Evolutionary conservation across 192 early-diverging fungal species (phyloP), one percentile per base, ranked within the genome.

Genomic region (Phlyctochytrium planicorne): DNA sequence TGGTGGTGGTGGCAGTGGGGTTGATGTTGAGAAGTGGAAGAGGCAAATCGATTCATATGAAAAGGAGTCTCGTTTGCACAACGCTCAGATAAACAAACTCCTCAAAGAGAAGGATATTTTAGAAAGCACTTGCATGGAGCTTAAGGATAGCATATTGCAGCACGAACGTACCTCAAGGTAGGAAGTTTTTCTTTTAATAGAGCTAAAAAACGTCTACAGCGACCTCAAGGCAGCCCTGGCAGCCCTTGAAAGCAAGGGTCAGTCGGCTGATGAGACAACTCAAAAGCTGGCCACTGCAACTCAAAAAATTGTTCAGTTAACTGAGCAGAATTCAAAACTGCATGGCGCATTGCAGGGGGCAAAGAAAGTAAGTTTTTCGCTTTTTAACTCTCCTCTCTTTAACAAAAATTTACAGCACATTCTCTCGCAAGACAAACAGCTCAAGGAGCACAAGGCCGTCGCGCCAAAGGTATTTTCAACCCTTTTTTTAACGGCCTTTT

Each of bases 81-180:
- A 29, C 3, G 59, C 23, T n/a, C 77, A 81, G n/a, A 77, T 88
- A 75, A 84, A 80, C 66, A 78, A 76, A 32, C 74, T 88, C 1
- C 63, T 82, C 40, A 63, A 74, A 0, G 89, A 90, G 68, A 88
- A 88, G 71, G 81, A 84, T 30, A 34, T 68, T 35, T 69, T 90
- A 29, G 78, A 88, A 16, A 70, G 65, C 52, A 52, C 70, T 2
- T 69, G 74, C 27, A 68, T 81, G 16, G 88, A 89, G 61, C 69
- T 81, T 35, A 83, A 84, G 6, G 85, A 89, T 34, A 59, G 55
- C 52, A 55, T 85, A 25, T 25, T 84, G 12, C 83, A 87, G 52
- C 73, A 80, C 63, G 86, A 85, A 62, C 70, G 80, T 3, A 52
- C 75, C n/a, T 60, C 62, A 24, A 66, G 60, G 72, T 69, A 68